Evolutionary conservation across 371 early-diverging fungal species (phyloP), one percentile per base, ranked within the genome.

Genomic region (Funneliformis caledonium): DNA sequence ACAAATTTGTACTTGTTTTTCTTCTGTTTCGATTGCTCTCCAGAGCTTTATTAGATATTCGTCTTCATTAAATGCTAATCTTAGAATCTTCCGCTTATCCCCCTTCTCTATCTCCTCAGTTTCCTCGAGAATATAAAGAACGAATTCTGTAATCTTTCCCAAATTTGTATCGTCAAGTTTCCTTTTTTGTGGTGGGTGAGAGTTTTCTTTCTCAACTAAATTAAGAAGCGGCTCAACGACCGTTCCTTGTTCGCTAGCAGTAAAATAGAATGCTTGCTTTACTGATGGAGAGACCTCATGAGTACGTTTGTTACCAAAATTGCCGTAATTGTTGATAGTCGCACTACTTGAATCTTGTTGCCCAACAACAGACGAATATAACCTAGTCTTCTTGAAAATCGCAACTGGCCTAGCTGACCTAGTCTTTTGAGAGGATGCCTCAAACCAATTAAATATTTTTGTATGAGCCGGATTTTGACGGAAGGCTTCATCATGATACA

Each of bases 181-280:
- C 62, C 62, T 62, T 62, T 62, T 62, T 62, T 14, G 45, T 69
- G 45, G 37, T 52, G 52, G 64, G 64, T 64, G 64, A 64, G 64
- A 64, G 64, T 64, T 31, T 43, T 69, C 45, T 22, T 64, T 76
- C 62, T 76, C 76, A 43, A 56, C 43, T 22, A 61, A 56, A 76
- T 76, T 76, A 76, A 76, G 42, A 64, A 76, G 42, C 19, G 62
- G 62, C 31, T 62, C 76, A 43, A 76, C 42, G 26, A 76, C n/a
- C n/a, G 76, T 47, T 62, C 76, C 62, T 76, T 76, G 76, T 76
- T 76, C 76, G 10, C 48, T 76, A 26, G 33, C 64, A 31, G 76
- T 76, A 62, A 76, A 76, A 62, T 62, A 76, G 52, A 76, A 76
- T 59, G n/a, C 14, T 76, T 76, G 61, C 62, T 76, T 64, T 62